Evolutionary conservation across 176 grass and related monocot species (phyloP).

Genomic region (Stipa capillata): DNA sequence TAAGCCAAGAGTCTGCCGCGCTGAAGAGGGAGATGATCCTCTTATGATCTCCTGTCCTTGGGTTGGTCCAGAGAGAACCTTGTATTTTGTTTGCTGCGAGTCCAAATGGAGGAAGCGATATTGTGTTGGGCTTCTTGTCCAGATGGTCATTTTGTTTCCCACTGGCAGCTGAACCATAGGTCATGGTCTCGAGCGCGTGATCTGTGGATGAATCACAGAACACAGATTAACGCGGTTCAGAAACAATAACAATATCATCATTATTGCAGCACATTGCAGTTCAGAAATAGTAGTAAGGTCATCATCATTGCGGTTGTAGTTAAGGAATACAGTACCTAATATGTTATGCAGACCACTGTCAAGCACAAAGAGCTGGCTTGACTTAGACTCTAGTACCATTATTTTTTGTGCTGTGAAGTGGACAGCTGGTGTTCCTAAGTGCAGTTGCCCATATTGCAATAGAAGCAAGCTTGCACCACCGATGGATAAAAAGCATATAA

Average conservation of each 20-base stretch:
- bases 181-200: constrained; percentile 15
- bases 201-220: constrained; percentile 33
- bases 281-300: not conserved
- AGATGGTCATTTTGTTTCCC: constrained; percentile 37
- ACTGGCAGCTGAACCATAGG: not conserved
- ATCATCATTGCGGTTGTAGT: not conserved
- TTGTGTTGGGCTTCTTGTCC: constrained; percentile 22
- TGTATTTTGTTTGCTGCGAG: constrained; percentile 61
- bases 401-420: not conserved
- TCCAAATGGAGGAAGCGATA: constrained; percentile 64
- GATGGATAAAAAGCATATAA: not conserved
- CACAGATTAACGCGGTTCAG: not conserved
- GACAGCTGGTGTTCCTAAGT: constrained; percentile 13
- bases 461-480: constrained; percentile 27
- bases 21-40: constrained; percentile 43
- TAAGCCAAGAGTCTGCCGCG: constrained; percentile 70
- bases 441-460: constrained; percentile 22
- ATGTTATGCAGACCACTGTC: not conserved
- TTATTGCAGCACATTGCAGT: not conserved
- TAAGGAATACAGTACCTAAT: not conserved
- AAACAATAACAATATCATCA: not conserved
- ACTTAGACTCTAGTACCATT: not conserved
- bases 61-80: constrained; percentile 71
- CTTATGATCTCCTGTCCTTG: constrained; percentile 52
- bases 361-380: constrained; percentile 8